Conservation (phyloP, 148 eudicot species). For the Camellia lanceoleosa region DNA sequence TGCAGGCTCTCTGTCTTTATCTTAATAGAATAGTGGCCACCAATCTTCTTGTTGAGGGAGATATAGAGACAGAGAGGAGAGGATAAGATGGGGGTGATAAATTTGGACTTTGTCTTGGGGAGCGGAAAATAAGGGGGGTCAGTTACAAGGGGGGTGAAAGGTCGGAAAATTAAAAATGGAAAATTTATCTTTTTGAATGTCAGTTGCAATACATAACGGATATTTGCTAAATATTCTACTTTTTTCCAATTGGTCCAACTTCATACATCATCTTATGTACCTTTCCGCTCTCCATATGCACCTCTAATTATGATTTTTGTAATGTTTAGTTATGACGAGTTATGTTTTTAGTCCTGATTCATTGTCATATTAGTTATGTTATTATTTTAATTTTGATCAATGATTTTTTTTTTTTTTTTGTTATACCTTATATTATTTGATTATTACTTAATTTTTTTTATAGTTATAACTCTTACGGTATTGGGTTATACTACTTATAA, state of each 20-base stretch:
- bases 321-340: too few species aligned
- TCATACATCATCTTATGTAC: background rate
- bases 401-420: too few species aligned
- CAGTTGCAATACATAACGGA: conserved; percentile 14
- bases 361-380: too few species aligned
- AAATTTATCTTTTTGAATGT: background rate
- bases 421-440: too few species aligned
- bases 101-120: conserved; percentile 7
- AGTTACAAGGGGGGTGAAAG: conserved; percentile 3
- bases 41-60: background rate
- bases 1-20: background rate
- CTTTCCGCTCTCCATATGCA: too few species aligned
- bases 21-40: background rate
- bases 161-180: background rate
- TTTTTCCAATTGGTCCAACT: background rate
- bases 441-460: too few species aligned
- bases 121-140: conserved; percentile 15
- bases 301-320: too few species aligned
- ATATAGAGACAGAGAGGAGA: background rate
- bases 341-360: too few species aligned
- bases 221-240: conserved; percentile 3
- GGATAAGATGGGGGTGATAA: conserved; percentile 2
- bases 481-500: too few species aligned
- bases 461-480: too few species aligned
- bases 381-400: too few species aligned